Evolutionary conservation across 257 asterid genomes (phyloP).

Genomic region (Verbena officinalis): DNA sequence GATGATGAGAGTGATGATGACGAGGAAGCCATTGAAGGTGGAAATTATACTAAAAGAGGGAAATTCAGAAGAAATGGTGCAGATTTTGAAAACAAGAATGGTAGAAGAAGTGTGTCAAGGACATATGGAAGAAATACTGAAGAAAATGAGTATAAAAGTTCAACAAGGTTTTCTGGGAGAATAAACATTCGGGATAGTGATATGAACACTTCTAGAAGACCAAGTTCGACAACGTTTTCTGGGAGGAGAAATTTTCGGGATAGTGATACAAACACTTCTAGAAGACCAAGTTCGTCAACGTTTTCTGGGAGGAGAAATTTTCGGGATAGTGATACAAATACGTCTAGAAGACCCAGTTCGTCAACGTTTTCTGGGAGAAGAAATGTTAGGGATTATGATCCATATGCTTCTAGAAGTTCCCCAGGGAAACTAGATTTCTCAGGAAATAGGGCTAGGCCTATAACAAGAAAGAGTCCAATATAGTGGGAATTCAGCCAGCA

Average conservation of each 20-base stretch:
- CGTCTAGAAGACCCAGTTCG: conserved; percentile 32
- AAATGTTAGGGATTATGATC: conserved; percentile 34
- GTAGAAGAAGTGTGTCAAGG: conserved; percentile 15
- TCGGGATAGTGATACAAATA: conserved; percentile 32
- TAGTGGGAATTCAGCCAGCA: conserved; percentile 33
- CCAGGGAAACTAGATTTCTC: conserved; percentile 28
- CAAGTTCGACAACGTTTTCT: conserved; percentile 34
- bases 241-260: conserved; percentile 35
- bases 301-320: conserved; percentile 35
- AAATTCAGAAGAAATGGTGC: conserved; percentile 7
- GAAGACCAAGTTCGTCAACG: conserved; percentile 37
- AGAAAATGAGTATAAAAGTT: conserved; percentile 28
- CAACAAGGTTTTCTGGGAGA: conserved; percentile 41
- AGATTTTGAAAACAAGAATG: conserved; percentile 23
- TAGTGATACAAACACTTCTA: conserved; percentile 29
- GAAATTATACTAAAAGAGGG: conserved; percentile 15
- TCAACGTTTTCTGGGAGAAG: conserved; percentile 37
- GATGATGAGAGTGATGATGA: background rate
- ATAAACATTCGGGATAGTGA: conserved; percentile 13
- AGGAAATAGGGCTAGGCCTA: conserved; percentile 34
- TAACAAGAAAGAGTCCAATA: conserved; percentile 32
- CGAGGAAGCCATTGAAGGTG: conserved; percentile 25
- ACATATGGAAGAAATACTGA: conserved; percentile 29
- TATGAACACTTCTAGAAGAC: background rate
- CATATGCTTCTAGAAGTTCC: conserved; percentile 27